These are phyloP conservation scores for Penicillium aurantiogriseum DNA, from an alignment of 2,329 filamentous ascomycete species.

Conservation along the genomic window DNA sequence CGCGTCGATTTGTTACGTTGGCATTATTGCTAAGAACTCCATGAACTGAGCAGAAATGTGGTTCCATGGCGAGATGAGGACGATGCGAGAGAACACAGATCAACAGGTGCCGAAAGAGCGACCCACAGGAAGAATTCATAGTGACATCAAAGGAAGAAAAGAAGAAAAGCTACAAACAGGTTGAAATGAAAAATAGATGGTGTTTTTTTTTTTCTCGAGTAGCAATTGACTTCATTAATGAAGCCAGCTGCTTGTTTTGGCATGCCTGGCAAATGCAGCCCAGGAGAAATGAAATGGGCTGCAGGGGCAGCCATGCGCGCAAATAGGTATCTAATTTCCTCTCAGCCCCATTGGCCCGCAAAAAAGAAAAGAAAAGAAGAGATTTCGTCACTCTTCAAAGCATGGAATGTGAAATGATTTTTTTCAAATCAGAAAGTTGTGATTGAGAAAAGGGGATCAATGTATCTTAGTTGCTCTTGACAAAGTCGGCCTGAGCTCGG, in stretches of 20 bases:
- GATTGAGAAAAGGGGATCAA: not conserved
- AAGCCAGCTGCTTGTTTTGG: not conserved
- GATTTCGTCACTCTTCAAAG: conserved; percentile 33
- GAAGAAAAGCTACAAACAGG: not conserved
- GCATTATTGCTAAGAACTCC: not conserved
- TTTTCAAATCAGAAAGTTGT: not conserved
- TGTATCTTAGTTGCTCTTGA: conserved; percentile 4
- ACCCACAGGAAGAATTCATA: not conserved
- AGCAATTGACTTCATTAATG: not conserved
- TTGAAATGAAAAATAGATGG: not conserved
- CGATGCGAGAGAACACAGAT: not conserved
- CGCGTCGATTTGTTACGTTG: not conserved
- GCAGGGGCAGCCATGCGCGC: conserved; percentile 10
- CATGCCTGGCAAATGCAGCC: not conserved
- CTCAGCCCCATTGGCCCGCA: conserved; percentile 6
- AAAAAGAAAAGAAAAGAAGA: conserved; percentile 22
- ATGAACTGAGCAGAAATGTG: not conserved
- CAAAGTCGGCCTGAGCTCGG: conserved; percentile 43
- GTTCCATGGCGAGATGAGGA: not conserved
- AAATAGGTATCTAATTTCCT: conserved; percentile 36
- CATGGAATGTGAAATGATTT: conserved; percentile 11
- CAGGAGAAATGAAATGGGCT: conserved; percentile 1
- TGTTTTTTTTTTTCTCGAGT: not conserved
- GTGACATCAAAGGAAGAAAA: not conserved
- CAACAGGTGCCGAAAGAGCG: not conserved